phyloP scores from a whole-genome alignment of 495 filamentous ascomycete genomes.

The Xylaria sp. region DNA sequence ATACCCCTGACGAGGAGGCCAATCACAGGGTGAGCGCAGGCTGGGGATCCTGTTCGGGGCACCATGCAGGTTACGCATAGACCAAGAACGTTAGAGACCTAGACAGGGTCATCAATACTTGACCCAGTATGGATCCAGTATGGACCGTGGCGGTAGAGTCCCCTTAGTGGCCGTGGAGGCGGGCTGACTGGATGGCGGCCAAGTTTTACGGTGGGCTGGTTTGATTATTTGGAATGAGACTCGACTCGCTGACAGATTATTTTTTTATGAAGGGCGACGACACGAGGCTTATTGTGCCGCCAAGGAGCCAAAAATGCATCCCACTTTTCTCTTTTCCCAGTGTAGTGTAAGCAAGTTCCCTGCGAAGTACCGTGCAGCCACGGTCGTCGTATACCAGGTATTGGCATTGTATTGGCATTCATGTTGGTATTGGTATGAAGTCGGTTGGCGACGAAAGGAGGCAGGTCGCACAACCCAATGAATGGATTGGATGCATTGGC shows the following conservation, averaged over 20 bases:
- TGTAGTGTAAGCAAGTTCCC: neutral
- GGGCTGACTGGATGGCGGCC: constrained; percentile 22
- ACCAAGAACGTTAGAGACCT: neutral
- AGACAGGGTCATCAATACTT: constrained; percentile 18
- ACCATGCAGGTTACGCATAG: constrained; percentile 24
- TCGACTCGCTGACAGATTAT: constrained; percentile 26
- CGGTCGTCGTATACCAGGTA: neutral
- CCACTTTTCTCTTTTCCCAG: constrained; percentile 18
- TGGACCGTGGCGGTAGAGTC: neutral
- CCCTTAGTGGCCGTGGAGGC: constrained; percentile 17
- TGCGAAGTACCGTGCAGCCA: constrained; percentile 23
- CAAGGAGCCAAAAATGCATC: constrained; percentile 10
- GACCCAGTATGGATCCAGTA: constrained; percentile 15
- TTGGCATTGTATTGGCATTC: no score
- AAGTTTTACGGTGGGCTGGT: constrained; percentile 22
- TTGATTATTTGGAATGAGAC: constrained; percentile 26
- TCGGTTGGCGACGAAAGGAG: neutral
- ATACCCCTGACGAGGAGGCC: constrained; percentile 11
- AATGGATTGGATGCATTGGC: no score
- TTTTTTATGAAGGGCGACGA: neutral
- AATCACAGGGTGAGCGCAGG: constrained; percentile 16
- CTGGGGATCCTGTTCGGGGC: constrained; percentile 16
- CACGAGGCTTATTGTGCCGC: constrained; percentile 30
- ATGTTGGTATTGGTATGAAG: no score
- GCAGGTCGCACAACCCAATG: neutral